These are phyloP conservation scores for Silene coronaria DNA, from an alignment of 179 eudicot species.

Conservation along the genomic window DNA sequence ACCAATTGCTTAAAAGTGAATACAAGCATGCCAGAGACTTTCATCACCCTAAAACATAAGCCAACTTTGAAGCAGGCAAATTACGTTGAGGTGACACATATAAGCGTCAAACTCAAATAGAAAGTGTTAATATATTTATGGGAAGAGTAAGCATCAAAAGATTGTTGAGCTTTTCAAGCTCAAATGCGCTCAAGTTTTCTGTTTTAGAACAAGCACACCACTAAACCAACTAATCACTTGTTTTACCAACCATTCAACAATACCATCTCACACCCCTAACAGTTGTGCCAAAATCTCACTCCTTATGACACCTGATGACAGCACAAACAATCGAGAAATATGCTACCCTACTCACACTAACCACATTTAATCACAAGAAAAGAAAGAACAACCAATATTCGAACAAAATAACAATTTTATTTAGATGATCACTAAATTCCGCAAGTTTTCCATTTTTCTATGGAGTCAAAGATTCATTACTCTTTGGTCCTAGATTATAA, in stretches of 20 bases:
- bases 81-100: background rate
- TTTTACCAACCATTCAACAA: background rate
- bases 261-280: background rate
- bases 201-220: background rate
- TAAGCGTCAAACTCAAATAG: background rate
- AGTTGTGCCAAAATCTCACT: background rate
- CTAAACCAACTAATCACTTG: background rate
- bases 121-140: background rate
- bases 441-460: too few relatives aligned
- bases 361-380: too few relatives aligned
- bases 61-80: background rate
- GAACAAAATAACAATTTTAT: too few relatives aligned
- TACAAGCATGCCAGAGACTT: background rate
- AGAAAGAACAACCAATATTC: too few relatives aligned
- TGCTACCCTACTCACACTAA: background rate
- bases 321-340: background rate
- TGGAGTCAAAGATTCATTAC: too few relatives aligned
- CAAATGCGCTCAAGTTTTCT: background rate
- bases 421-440: background rate
- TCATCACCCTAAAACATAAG: background rate
- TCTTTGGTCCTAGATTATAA: too few relatives aligned
- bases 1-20: background rate
- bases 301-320: background rate
- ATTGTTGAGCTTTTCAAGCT: background rate
- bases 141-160: background rate